A percentile compares a stretch with the other conserved stretches of the same genome.
Evolutionary conservation across 768 basidiomycete genomes (phyloP).

Genomic region (Pulveroboletus sp.): DNA sequence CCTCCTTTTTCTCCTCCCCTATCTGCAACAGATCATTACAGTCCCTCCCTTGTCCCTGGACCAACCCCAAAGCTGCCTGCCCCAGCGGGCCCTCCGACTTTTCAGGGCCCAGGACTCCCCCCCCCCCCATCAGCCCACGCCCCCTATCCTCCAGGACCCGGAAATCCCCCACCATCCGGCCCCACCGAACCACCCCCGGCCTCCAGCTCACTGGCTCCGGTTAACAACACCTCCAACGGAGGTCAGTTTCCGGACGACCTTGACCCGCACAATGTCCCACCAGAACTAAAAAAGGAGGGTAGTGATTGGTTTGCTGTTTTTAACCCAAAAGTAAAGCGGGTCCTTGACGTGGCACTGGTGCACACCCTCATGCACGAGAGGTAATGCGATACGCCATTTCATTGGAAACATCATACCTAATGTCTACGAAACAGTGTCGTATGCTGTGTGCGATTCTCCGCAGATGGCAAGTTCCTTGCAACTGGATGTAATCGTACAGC

Average conservation of each 20-base stretch:
- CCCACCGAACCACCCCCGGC: slow-evolving; percentile 23
- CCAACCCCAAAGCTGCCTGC: slow-evolving; percentile 38
- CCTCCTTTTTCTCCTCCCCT: slow-evolving; percentile 21
- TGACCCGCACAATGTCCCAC: slow-evolving; percentile 32
- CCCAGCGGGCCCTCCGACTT: slow-evolving; percentile 29
- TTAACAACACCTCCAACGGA: slow-evolving; percentile 27
- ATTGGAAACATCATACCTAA: slow-evolving; percentile 7
- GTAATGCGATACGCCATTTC: slow-evolving; percentile 38
- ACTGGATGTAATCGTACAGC: slow-evolving; percentile 96
- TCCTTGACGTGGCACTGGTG: slow-evolving; percentile 74
- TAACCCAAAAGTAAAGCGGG: slow-evolving; percentile 76
- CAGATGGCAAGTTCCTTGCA: slow-evolving; percentile 89
- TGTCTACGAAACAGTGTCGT: slow-evolving; percentile 50
- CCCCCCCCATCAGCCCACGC: slow-evolving; percentile 32
- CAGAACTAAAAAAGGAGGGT: slow-evolving; percentile 56
- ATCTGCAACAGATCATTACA: slow-evolving; percentile 33
- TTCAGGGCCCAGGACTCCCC: slow-evolving; percentile 36
- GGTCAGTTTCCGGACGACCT: slow-evolving; percentile 35
- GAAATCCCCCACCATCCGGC: slow-evolving; percentile 31
- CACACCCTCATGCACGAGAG: slow-evolving; percentile 92
- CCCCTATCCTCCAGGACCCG: slow-evolving; percentile 32
- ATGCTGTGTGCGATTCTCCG: slow-evolving; percentile 92
- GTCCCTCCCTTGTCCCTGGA: slow-evolving; percentile 36
- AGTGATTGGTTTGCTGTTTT: slow-evolving; percentile 88
- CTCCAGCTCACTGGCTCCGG: slow-evolving; percentile 24